phyloP scores from a whole-genome alignment of 768 basidiomycete species.

The Leccinum rimulosum region DNA sequence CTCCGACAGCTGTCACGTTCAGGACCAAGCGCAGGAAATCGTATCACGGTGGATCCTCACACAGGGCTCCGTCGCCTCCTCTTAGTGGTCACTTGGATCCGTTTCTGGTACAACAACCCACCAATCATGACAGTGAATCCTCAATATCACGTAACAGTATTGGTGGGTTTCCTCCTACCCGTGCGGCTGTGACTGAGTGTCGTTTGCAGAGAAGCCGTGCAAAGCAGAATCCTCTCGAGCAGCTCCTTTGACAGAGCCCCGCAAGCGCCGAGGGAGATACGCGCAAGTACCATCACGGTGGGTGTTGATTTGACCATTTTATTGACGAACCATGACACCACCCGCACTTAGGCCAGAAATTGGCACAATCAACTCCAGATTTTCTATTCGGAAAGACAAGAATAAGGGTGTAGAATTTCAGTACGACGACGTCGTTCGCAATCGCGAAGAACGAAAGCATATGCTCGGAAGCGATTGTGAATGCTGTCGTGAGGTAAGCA shows the following conservation, averaged over 20 bases:
- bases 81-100: slow-evolving; percentile 8
- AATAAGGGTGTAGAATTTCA: slow-evolving; percentile 69
- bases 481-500: slow-evolving; percentile 70
- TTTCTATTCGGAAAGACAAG: slow-evolving; percentile 58
- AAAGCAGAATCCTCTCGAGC: slow-evolving; percentile 13
- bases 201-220: slow-evolving; percentile 9
- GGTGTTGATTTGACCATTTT: slow-evolving; percentile 10
- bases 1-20: not conserved
- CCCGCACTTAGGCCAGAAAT: slow-evolving; percentile 23
- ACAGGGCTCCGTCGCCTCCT: slow-evolving; percentile 6
- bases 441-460: slow-evolving; percentile 55
- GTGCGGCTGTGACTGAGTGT: not conserved
- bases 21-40: slow-evolving; percentile 17
- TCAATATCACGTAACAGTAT: not conserved
- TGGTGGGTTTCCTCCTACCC: slow-evolving; percentile 13
- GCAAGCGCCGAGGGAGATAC: slow-evolving; percentile 62
- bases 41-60: slow-evolving; percentile 14
- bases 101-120: slow-evolving; percentile 3
- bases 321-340: not conserved
- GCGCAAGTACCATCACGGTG: slow-evolving; percentile 37
- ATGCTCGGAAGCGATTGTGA: slow-evolving; percentile 82
- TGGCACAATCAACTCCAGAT: slow-evolving; percentile 59
- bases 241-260: slow-evolving; percentile 19
- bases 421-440: slow-evolving; percentile 76
- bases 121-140: not conserved